Conservation (phyloP, 2,329 filamentous ascomycete species). For the Colletotrichum liriopes region DNA sequence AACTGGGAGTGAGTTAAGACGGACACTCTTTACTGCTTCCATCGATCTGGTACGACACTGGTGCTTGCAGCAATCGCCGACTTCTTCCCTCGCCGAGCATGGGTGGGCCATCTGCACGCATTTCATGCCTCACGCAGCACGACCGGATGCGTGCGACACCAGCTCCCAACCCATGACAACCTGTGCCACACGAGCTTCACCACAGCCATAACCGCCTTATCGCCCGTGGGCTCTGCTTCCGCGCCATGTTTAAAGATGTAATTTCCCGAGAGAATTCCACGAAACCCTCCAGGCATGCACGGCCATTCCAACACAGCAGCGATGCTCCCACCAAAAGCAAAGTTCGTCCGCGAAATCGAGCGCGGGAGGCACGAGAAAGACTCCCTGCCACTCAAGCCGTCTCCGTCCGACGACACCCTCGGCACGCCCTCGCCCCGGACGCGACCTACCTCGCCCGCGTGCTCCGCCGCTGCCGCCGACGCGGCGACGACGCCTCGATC, state of each 20-base stretch:
- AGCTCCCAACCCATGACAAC: not conserved
- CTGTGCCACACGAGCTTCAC: not conserved
- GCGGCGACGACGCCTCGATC: not conserved
- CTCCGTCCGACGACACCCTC: not conserved
- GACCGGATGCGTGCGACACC: conserved; percentile 15
- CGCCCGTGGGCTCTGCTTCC: no score
- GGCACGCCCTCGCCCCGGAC: not conserved
- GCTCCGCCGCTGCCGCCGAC: not conserved
- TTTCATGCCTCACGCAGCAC: conserved; percentile 1
- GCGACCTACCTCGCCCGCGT: conserved; percentile 29
- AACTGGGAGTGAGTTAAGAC: not conserved
- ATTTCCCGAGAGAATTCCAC: not conserved
- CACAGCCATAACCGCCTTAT: not conserved
- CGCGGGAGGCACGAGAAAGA: not conserved
- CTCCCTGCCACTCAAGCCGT: no score
- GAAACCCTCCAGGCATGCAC: not conserved
- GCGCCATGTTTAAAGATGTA: not conserved
- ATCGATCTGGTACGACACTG: not conserved
- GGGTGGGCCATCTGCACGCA: not conserved
- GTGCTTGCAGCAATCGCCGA: not conserved
- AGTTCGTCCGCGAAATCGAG: conserved; percentile 34
- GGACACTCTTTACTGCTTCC: not conserved
- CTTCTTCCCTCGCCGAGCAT: not conserved
- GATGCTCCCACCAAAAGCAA: conserved; percentile 30
- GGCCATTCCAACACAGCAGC: not conserved